Base-by-base conservation (phyloP, 1,139 yeast genomes). In the Saccharomyces hybrid region DNA sequence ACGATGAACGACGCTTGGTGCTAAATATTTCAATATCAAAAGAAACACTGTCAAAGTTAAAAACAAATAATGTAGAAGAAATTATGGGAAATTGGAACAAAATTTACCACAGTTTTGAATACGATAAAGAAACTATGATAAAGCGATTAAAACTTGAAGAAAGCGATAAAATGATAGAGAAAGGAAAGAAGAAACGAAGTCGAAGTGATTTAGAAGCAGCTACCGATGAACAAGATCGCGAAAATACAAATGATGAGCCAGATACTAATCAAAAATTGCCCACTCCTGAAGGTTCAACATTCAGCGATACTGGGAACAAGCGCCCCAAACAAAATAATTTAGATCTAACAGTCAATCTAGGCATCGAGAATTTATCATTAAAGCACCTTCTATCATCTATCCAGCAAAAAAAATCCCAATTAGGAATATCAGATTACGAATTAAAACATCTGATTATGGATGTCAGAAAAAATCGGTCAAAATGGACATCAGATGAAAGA, bases 401-500 rank as follows among this genome's bases (percentile, higher is more conserved):
- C 57, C 97, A 89, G 60, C 81, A 79, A 34, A 83, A 86, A 57
- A 81, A 97, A 62, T 89, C 89, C 26, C 80, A 81, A 55, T 75
- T 91, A 52, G 78, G 81, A 1, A 76, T 95, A 48, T 83, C 89
- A n/a, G 98, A 91, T 67, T 77, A 81, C 55, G 99, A 95, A 66
- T 78, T 93, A 57, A 81, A 95, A 56, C 86, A 86, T 53, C 77
- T 93, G 57, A 85, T 93, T 53, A 82, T 89, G 78, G 99, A 93
- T 67, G 98, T 93, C 11, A 80, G 97, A 51, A 93, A 91, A 64
- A 91, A 91, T 67, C 77, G 98, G 60, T 95, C 98, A 0, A 93
- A 95, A 71, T 95, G 99, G 99, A 96, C 84, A 5, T 88, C 88
- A 57, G 97, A 93, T 67, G 97, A 91, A 57, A 79, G 88, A 58